Base-by-base conservation (phyloP, 1,284 basidiomycete genomes). In the Ganoderma lingzhi region DNA sequence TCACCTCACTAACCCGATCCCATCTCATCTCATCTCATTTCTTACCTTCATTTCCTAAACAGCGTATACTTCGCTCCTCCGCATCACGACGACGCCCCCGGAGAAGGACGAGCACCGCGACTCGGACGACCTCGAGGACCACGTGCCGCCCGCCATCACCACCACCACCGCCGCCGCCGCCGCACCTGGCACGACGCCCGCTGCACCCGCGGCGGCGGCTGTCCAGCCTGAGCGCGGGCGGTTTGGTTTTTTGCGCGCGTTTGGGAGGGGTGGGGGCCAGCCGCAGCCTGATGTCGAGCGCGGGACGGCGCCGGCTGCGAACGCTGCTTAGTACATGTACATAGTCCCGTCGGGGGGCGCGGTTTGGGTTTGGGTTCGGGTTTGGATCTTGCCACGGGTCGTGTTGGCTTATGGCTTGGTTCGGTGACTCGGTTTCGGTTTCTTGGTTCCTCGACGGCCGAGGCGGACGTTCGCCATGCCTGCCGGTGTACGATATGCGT, bases 31-130 rank as follows among this genome's bases (percentile, higher is more conserved):
- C 60, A 64, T 58, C 39, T 63, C 42, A 30, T 35, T 10, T 28
- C 66, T 35, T 8, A 35, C 35, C 35, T 35, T 35, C 35, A 35
- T 8, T 8, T 35, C 35, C 35, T 8, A 35, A 35, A 35, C 65
- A 95, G 94, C 95, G 1, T 97, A 97, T 77, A 96, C 94, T 0
- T 96, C 94, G 0, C 84, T 96, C 42, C 82, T 97, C 35, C 88
- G 95, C 45, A 91, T 97, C 64, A 94, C 94, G 6, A 93, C 94
- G 1, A 85, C 87, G 2, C 86, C 93, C 1, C 90, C 92, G 9
- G 82, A 85, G 6, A 84, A 84, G 73, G 82, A 83, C 56, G 77
- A 80, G 28, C 74, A 81, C 28, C 79, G 77, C 62, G 76, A 78
- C 14, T 81, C 82, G 55, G 70, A 79, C 19, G 84, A 83, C 12